Evolutionary conservation across 768 basidiomycete genomes (phyloP).

Genomic region (Psilocybe sp.): DNA sequence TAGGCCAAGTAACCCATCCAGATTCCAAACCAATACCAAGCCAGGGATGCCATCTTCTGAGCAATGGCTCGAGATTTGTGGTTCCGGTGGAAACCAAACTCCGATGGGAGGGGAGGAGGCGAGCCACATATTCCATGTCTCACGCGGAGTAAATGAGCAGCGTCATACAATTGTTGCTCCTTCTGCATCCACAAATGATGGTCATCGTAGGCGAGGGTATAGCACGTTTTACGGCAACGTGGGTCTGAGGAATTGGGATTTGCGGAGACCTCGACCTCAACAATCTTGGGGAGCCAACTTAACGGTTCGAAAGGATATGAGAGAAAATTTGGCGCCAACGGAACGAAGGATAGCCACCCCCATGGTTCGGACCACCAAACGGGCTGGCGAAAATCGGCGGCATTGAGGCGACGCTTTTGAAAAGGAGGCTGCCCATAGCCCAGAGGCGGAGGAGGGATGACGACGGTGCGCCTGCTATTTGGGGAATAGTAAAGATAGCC

Average conservation of each 20-base stretch:
- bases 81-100: conserved; percentile 2
- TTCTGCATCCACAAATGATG: background rate
- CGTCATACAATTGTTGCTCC: background rate
- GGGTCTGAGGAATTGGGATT: background rate
- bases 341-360: conserved; percentile 9
- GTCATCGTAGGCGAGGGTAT: background rate
- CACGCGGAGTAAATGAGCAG: background rate
- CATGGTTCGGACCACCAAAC: conserved; percentile 5
- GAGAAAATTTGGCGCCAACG: conserved; percentile 3
- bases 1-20: conserved; percentile 12
- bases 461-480: background rate
- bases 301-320: conserved; percentile 1
- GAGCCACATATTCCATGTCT: background rate
- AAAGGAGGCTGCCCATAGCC: background rate
- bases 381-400: conserved; percentile 3
- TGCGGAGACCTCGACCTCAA: background rate
- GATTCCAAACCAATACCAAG: conserved; percentile 7
- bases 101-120: background rate
- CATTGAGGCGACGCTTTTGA: background rate
- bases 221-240: background rate
- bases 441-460: background rate
- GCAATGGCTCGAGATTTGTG: conserved; percentile 3
- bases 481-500: conserved; percentile 9
- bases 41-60: background rate
- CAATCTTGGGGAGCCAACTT: conserved; percentile 4